Conservation (phyloP, 176 grass and related monocot species). For the Musa schizocarpa region DNA sequence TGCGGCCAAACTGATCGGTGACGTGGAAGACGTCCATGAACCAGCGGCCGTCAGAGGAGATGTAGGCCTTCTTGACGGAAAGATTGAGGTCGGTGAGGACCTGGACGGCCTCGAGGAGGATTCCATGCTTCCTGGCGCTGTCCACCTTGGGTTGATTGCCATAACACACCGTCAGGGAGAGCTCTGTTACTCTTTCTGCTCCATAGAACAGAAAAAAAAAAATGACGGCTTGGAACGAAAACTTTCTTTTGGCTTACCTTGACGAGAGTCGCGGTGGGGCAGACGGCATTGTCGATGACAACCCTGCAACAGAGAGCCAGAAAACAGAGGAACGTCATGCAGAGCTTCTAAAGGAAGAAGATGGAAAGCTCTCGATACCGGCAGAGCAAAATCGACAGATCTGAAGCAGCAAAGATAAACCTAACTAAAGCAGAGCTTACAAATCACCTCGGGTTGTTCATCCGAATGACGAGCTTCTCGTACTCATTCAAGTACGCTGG, state of each 20-base stretch:
- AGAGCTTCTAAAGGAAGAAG: no score
- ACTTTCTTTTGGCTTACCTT: constrained; percentile 24
- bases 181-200: not conserved
- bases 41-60: constrained; percentile 91
- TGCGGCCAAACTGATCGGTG: constrained; percentile 65
- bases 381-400: not conserved
- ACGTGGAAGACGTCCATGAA: constrained; percentile 99
- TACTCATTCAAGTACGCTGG: constrained; percentile 64
- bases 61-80: constrained; percentile 80
- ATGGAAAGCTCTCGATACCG: no score
- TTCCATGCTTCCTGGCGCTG: constrained; percentile 60
- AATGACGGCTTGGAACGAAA: not conserved
- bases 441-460: constrained; percentile 61
- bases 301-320: constrained; percentile 29
- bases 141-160: constrained; percentile 34
- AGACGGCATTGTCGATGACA: constrained; percentile 82
- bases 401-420: not conserved
- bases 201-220: not conserved
- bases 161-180: no score
- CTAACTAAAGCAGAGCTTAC: not conserved
- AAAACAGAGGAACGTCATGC: not conserved
- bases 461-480: constrained; percentile 91
- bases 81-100: constrained; percentile 78
- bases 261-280: constrained; percentile 65
- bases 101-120: constrained; percentile 88